Evolutionary conservation across 257 asterid genomes (phyloP), one percentile per base, ranked within the genome.

Genomic region (Anisodus tanguticus): DNA sequence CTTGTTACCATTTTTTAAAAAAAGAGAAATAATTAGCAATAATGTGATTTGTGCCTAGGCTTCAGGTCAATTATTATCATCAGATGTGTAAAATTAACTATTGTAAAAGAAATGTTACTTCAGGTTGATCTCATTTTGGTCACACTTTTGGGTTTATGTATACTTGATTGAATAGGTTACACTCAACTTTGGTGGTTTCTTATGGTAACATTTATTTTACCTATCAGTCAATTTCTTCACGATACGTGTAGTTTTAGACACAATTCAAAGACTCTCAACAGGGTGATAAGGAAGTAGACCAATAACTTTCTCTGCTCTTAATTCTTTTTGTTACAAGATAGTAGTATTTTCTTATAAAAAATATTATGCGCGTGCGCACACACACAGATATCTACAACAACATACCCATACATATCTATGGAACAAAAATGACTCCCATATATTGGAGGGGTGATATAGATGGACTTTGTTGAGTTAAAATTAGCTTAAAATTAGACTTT

Each of bases 111-210:
- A 77, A 77, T 77, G 19, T 77, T 53, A 53, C 64, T 26, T 53
- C 13, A 8, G 81, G 47, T 77, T 77, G 82, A 77, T 77, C 82
- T 77, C 64, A 53, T 53, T 51, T 31, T 12, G 63, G 49, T 77
- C 64, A 77, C 49, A 26, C 60, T 6, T 77, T 77, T 77, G 47
- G 43, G 49, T 77, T 53, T 77, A 35, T 53, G 63, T 15, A 1
- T 77, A 51, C 49, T 26, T 15, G 82, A 77, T 77, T 51, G 82
- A 77, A 77, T 76, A 26, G 47, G 82, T 77, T 53, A 77, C 82
- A 7, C 64, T 31, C 64, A 26, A 77, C 22, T 77, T 77, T 47
- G 13, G 49, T 77, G 64, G 19, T 77, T 77, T 53, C 64, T 53
- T 77, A 77, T 26, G 4, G 26, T 76, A 51, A 53, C 4, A 11